Evolutionary conservation across 2,329 filamentous ascomycete species (phyloP), one percentile per base, ranked within the genome.

Genomic region (Paecilomyces variotii): DNA sequence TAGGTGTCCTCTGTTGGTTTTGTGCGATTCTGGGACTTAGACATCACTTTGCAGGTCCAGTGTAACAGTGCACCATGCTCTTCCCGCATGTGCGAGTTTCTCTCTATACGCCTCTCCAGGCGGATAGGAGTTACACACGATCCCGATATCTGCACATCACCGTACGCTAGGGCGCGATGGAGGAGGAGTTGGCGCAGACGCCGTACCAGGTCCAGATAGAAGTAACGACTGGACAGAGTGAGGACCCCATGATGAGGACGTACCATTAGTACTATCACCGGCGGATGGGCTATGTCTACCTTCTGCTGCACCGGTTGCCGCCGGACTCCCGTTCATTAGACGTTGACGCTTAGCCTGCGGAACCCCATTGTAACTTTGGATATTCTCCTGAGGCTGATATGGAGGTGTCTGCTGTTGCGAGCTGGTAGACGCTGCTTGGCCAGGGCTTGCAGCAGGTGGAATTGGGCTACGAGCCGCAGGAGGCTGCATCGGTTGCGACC

Each of bases 321-420:
- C 62, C 19, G 35, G 32, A 19, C 45, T 30, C 7, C 69, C 69
- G 55, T 75, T 75, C 69, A 73, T 74, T 28, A 74, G 62, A 4
- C 72, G 71, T 14, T 67, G 71, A 14, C 72, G 70, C 59, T 75
- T 75, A 11, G 65, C 64, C 14, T 69, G 70, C 9, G 66, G 67
- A 1, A 58, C 64, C 34, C 24, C 52, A 12, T 63, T 60, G 26
- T 60, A 63, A 54, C 59, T 65, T 19, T 58, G 65, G 27, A 61
- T 67, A 35, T 60, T 54, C 55, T 72, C 69, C 24, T 65, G 62
- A 30, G 66, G 64, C 4, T 65, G 65, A 53, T 70, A 70, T 26
- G 70, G 70, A 24, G 70, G 72, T 19, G 67, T 60, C 26, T 70
- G 68, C 35, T 70, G 67, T 51, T 49, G 53, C 12, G 51, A 50